Percentiles rank a stretch among this genome's conserved stretches.
These are phyloP conservation scores for Microascus cirrosus DNA, from an alignment of 2,329 filamentous ascomycete genomes.

Conservation along the genomic window DNA sequence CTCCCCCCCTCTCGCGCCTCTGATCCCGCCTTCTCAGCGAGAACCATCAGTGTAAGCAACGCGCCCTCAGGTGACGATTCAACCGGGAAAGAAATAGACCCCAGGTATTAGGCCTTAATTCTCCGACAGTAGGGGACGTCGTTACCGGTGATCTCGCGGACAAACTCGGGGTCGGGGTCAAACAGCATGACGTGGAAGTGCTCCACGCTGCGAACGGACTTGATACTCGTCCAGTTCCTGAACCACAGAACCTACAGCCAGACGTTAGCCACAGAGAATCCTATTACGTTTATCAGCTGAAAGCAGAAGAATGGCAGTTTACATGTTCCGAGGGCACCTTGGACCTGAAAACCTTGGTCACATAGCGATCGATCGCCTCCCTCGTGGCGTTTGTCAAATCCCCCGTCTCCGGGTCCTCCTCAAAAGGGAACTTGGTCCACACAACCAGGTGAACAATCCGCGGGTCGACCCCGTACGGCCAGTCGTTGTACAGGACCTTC, in stretches of 20 bases:
- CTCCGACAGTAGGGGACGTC: slow-evolving; percentile 56
- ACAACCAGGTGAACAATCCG: slow-evolving; percentile 77
- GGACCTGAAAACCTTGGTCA: slow-evolving; percentile 53
- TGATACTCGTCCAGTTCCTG: slow-evolving; percentile 70
- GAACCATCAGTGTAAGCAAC: not conserved
- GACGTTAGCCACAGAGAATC: slow-evolving; percentile 1
- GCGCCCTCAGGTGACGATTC: not conserved
- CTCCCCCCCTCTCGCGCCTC: not conserved
- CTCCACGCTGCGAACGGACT: slow-evolving; percentile 78
- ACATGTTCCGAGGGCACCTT: slow-evolving; percentile 41
- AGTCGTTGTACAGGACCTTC: slow-evolving; percentile 79
- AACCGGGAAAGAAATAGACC: not conserved
- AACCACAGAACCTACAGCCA: slow-evolving; percentile 30
- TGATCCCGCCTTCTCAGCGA: not conserved
- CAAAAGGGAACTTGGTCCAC: slow-evolving; percentile 82
- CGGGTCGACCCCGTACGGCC: slow-evolving; percentile 78
- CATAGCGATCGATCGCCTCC: slow-evolving; percentile 57
- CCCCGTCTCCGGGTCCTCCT: slow-evolving; percentile 53
- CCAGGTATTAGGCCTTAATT: not conserved
- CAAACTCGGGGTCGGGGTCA: slow-evolving; percentile 58
- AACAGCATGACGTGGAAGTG: slow-evolving; percentile 94
- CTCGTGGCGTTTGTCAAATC: slow-evolving; percentile 56
- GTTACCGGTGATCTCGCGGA: slow-evolving; percentile 59
- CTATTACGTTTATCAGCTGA: not conserved
- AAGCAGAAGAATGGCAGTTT: slow-evolving; percentile 14